Evolutionary conservation across 208 protist genomes (phyloP).

Genomic region (Endotrypanum monterogeii): DNA sequence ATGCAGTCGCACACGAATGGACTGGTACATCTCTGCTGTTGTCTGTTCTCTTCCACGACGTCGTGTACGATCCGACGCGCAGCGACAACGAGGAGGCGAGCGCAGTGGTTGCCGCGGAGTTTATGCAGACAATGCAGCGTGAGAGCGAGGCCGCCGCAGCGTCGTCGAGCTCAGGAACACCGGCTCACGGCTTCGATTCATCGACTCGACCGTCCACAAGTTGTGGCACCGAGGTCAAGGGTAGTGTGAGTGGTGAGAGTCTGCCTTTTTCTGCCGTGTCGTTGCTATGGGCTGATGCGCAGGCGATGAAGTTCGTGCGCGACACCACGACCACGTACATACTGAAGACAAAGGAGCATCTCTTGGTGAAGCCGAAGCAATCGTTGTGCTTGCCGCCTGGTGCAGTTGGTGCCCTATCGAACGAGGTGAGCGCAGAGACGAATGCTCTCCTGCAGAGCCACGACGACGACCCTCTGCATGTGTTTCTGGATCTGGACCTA

Average conservation of each 20-base stretch:
- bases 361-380: slow-evolving; percentile 14
- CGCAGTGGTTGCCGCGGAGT: slow-evolving; percentile 37
- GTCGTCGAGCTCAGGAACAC: background rate
- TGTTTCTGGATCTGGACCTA: slow-evolving; percentile 80
- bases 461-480: slow-evolving; percentile 23
- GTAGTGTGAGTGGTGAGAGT: background rate
- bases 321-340: slow-evolving; percentile 20
- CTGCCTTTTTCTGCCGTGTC: background rate
- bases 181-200: background rate
- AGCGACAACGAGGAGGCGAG: slow-evolving; percentile 78
- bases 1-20: slow-evolving; percentile 8
- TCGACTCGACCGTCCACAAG: background rate
- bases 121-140: slow-evolving; percentile 30
- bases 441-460: background rate
- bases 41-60: slow-evolving; percentile 82
- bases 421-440: background rate
- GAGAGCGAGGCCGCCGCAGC: slow-evolving; percentile 2
- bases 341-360: slow-evolving; percentile 31
- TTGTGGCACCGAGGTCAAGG: background rate
- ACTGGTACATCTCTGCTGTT: slow-evolving; percentile 48
- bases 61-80: slow-evolving; percentile 61
- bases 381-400: slow-evolving; percentile 5
- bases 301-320: slow-evolving; percentile 21
- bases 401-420: background rate
- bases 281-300: slow-evolving; percentile 23